Evolutionary conservation across 2,329 filamentous ascomycete genomes (phyloP).

Genomic region (Colletotrichum simmondsii): DNA sequence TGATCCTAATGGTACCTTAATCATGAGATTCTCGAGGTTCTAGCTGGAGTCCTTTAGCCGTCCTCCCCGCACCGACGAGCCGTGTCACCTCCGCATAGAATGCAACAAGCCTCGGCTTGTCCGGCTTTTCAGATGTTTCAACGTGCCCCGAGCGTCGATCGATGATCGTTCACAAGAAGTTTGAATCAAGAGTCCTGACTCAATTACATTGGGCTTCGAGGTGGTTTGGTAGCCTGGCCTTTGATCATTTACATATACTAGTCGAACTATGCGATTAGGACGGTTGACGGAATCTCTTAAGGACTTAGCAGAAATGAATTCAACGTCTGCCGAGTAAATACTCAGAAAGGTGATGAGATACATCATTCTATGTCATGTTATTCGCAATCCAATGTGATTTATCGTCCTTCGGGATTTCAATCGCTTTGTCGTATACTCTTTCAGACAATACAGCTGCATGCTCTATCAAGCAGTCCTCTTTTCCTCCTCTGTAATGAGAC

Average conservation of each 20-base stretch:
- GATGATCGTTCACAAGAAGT: background rate
- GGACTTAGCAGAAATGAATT: too few relatives aligned
- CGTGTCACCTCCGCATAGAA: background rate
- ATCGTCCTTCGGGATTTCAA: too few relatives aligned
- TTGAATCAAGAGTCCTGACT: background rate
- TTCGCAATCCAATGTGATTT: too few relatives aligned
- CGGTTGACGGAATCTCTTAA: too few relatives aligned
- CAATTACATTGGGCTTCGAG: background rate
- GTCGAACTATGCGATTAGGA: accelerated
- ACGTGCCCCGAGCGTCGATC: background rate
- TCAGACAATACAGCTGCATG: too few relatives aligned
- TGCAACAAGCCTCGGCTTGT: background rate
- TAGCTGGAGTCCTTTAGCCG: background rate
- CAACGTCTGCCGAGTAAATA: too few relatives aligned
- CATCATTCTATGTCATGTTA: too few relatives aligned
- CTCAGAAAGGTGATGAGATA: too few relatives aligned
- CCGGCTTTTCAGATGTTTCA: background rate
- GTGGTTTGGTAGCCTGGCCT: background rate
- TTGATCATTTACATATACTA: too few relatives aligned
- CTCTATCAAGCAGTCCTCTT: background rate
- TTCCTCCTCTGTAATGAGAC: slow-evolving; percentile 1
- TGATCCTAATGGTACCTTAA: background rate
- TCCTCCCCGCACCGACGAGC: background rate
- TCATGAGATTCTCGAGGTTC: background rate
- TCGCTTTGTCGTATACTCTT: background rate